phyloP scores from a whole-genome alignment of 2,329 filamentous ascomycete species.

The Arthrobotrys entomopaga region DNA sequence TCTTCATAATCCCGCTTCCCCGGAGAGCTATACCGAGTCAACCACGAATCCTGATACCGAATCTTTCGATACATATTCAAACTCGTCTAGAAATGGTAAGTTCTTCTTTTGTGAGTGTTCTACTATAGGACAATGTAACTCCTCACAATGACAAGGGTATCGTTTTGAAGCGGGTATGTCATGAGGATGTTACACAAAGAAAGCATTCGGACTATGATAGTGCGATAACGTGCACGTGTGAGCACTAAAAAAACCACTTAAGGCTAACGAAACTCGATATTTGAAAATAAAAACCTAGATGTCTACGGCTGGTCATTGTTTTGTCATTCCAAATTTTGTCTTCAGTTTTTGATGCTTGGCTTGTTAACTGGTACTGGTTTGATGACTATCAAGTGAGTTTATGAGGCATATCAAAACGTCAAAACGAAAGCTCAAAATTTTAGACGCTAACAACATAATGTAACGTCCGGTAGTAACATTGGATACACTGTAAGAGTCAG shows the following conservation, averaged over 20 bases:
- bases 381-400: not conserved
- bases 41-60: not conserved
- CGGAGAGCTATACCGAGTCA: not conserved
- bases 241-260: too few species aligned
- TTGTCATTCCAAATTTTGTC: not conserved
- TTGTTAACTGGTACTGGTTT: not conserved
- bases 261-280: not conserved
- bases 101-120: too few species aligned
- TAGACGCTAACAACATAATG: not conserved
- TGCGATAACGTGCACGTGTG: too few species aligned
- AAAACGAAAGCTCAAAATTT: not conserved
- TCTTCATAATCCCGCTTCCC: not conserved
- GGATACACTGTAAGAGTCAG: not conserved
- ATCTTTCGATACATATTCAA: not conserved
- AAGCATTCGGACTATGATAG: too few species aligned
- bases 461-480: not conserved
- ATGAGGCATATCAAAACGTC: not conserved
- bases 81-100: not conserved
- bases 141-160: too few species aligned
- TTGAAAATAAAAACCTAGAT: not conserved
- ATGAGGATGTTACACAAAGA: too few species aligned
- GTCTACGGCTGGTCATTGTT: not conserved
- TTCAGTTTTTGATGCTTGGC: not conserved
- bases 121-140: too few species aligned
- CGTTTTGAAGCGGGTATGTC: too few species aligned